Conservation (phyloP, 345 rosid genomes). For the Noccaea caerulescens region DNA sequence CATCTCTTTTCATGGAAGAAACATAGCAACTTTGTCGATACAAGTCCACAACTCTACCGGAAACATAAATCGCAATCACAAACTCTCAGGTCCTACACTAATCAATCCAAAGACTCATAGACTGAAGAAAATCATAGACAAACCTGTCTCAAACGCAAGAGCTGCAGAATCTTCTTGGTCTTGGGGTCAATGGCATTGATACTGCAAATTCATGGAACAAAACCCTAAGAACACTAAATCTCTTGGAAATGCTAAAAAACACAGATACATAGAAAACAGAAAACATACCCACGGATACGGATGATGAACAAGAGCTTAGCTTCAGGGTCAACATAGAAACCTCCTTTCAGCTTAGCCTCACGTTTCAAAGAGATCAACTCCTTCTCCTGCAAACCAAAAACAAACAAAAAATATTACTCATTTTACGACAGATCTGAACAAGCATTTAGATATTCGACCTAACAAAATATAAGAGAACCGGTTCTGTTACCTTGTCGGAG, state of each 20-base stretch:
- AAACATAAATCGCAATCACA: background rate
- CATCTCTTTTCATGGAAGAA: background rate
- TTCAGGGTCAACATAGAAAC: conserved; percentile 90
- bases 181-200: conserved; percentile 91
- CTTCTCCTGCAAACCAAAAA: conserved; percentile 47
- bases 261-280: no score
- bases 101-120: background rate
- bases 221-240: background rate
- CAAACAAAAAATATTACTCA: background rate
- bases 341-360: conserved; percentile 85
- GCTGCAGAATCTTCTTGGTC: conserved; percentile 86
- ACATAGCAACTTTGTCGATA: background rate
- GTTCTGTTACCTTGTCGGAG: conserved; percentile 50
- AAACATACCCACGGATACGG: conserved; percentile 77
- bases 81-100: background rate
- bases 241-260: background rate
- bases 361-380: conserved; percentile 73
- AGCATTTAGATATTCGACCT: background rate
- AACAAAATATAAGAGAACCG: background rate
- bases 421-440: background rate
- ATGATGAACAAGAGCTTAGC: conserved; percentile 80
- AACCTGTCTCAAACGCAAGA: conserved; percentile 95
- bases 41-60: background rate
- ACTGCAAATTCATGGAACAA: conserved; percentile 45
- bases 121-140: background rate